Evolutionary conservation across 1,139 yeast genomes (phyloP), one percentile per base, ranked within the genome.

Genomic region (Candida neerlandica): DNA sequence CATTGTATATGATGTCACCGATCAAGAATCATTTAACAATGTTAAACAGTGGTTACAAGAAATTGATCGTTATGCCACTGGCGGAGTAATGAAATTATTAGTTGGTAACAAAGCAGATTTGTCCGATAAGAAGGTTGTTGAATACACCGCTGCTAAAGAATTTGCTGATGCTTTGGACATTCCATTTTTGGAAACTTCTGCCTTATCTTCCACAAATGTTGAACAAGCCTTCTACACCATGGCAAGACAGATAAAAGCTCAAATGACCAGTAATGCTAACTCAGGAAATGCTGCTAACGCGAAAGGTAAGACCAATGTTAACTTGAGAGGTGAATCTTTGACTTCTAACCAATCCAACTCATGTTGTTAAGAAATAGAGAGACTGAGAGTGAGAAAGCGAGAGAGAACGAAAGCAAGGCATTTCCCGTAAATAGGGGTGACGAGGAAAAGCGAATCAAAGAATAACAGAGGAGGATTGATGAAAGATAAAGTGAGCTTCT

Each of bases 41-140:
- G 98, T 94, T 62, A 92, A 92, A 75, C 97, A 91, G 73, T 94
- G 99, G 99, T 81, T 94, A 71, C 98, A 92, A 75, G 99, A 94
- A 72, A 94, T 94, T 64, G 99, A 94, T 73, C 87, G 98, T 64
- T 94, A 92, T 72, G 99, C 98, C 52, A 92, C 97, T 21, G 96
- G 96, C 56, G 97, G 97, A 41, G 99, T 94, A 46, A 88, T 90
- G 86, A 94, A 94, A 77, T 79, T 94, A 67, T 80, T 94, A 59
- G 98, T 94, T 45, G 99, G 99, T 63, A 94, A 94, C 78, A 94
- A 94, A 79, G 92, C 96, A 54, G 99, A 94, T 74, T 80, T 94
- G 69, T 80, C 89, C 45, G 97, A 92, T 66, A 90, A 92, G 78
- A 89, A 92, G 77, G 94, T 90, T 49, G 99, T 94, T 50, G 98